Evolutionary conservation across 176 grass and related monocot species (phyloP).

Genomic region (maize (Zea mays)): Zm-B73-REFERENCE-NAM-5.0 NC_050097.1:41704501-41705000

Average conservation of each 20-base stretch:
- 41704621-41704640: neutral
- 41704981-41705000: slow-evolving; percentile 54
- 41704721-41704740: neutral
- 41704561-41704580: neutral
- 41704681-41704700: neutral
- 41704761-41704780: neutral
- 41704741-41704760: neutral
- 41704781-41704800: neutral
- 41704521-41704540: neutral
- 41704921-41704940: neutral
- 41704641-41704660: slow-evolving; percentile 24
- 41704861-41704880: neutral
- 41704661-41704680: slow-evolving; percentile 4
- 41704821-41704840: too few relatives aligned
- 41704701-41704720: neutral
- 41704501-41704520: too few relatives aligned
- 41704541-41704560: neutral
- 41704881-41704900: neutral
- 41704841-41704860: neutral
- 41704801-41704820: too few relatives aligned
- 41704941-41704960: slow-evolving; percentile 59
- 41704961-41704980: slow-evolving; percentile 77
- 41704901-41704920: neutral
- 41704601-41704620: neutral
- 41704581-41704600: neutral